Percentiles rank a stretch among this genome's conserved stretches.
Conservation (phyloP, 2,329 filamentous ascomycete species). For the Phaeophleospora eucalypticola region DNA sequence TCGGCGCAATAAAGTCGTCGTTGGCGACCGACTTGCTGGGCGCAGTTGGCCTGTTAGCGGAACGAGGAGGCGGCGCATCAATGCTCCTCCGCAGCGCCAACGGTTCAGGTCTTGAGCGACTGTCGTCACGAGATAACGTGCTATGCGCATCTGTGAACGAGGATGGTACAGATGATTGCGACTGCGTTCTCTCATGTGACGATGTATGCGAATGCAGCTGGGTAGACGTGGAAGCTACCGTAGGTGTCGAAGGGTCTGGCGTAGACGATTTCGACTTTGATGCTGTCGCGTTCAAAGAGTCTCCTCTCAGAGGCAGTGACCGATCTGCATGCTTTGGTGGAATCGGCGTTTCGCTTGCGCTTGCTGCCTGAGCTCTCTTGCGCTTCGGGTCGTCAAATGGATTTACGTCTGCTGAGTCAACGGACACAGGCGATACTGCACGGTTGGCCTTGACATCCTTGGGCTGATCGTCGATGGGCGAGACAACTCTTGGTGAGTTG, state of each 20-base stretch:
- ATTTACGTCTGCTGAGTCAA: constrained; percentile 37
- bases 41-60: constrained; percentile 43
- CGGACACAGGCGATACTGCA: constrained; percentile 34
- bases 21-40: constrained; percentile 39
- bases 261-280: constrained; percentile 22
- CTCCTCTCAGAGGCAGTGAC: constrained; percentile 51
- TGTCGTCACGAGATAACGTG: constrained; percentile 26
- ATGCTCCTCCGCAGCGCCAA: constrained; percentile 32
- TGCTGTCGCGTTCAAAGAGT: constrained; percentile 50
- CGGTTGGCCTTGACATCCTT: constrained; percentile 32
- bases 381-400: constrained; percentile 38
- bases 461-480: constrained; percentile 31
- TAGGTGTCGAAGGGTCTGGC: constrained; percentile 38
- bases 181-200: constrained; percentile 38
- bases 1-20: constrained; percentile 44
- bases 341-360: constrained; percentile 27
- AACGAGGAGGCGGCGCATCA: constrained; percentile 46
- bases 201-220: constrained; percentile 9
- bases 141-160: constrained; percentile 35
- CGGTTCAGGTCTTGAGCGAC: constrained; percentile 19
- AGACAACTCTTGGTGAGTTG: constrained; percentile 40
- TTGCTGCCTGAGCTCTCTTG: constrained; percentile 24
- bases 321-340: constrained; percentile 40
- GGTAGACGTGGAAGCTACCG: constrained; percentile 34
- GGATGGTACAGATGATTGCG: constrained; percentile 34